A percentile compares a stretch with the other conserved stretches of the same genome.
phyloP scores from a whole-genome alignment of 306 rosid genomes.

The Glycyrrhiza uralensis region DNA sequence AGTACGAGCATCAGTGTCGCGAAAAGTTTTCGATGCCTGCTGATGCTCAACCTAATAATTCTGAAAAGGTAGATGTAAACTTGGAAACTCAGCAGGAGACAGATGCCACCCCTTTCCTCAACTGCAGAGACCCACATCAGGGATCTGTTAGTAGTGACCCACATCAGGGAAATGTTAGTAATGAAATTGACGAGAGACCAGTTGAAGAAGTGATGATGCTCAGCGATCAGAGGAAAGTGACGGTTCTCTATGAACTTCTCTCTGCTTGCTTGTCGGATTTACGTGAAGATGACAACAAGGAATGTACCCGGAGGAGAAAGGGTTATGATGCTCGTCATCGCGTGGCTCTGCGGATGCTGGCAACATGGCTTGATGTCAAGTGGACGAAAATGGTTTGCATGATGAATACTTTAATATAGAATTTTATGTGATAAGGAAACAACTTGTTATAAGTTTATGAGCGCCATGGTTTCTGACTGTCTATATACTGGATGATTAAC shows the following conservation, averaged over 20 bases:
- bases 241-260: slow-evolving; percentile 74
- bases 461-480: neutral
- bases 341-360: slow-evolving; percentile 64
- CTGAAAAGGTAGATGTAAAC: slow-evolving; percentile 37
- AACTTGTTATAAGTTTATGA: slow-evolving; percentile 1
- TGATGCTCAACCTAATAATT: slow-evolving; percentile 37
- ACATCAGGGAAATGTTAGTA: slow-evolving; percentile 18
- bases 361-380: slow-evolving; percentile 86
- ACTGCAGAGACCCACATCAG: slow-evolving; percentile 26
- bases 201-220: slow-evolving; percentile 65
- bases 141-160: slow-evolving; percentile 25
- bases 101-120: slow-evolving; percentile 21
- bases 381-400: slow-evolving; percentile 76
- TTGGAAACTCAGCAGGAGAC: slow-evolving; percentile 29
- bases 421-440: slow-evolving; percentile 8
- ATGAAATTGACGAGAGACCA: slow-evolving; percentile 45
- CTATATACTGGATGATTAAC: neutral
- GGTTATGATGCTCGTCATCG: slow-evolving; percentile 95
- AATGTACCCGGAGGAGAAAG: slow-evolving; percentile 54
- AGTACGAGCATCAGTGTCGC: slow-evolving; percentile 58
- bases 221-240: slow-evolving; percentile 72
- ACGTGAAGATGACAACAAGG: slow-evolving; percentile 41
- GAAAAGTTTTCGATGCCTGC: slow-evolving; percentile 56
- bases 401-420: slow-evolving; percentile 13
- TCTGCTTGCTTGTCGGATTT: slow-evolving; percentile 76